A percentile compares a stretch with the other conserved stretches of the same genome.
These are phyloP conservation scores for Mycena rebaudengoi DNA, from an alignment of 768 basidiomycete species.

Conservation along the genomic window DNA sequence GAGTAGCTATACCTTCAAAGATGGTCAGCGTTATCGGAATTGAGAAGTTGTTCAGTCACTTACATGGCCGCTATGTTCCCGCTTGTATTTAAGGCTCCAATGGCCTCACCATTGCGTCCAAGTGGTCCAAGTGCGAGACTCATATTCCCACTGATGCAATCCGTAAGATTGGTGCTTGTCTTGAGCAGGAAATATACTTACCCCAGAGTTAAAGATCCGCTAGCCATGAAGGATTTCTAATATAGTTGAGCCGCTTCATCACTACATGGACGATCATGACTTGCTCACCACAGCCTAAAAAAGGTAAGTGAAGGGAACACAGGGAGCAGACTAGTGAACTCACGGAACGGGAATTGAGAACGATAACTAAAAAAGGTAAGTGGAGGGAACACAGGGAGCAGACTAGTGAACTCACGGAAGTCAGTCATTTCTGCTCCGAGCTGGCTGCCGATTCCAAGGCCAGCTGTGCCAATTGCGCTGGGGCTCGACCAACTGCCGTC, in stretches of 20 bases:
- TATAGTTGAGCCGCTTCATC: constrained; percentile 3
- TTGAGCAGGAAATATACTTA: neutral
- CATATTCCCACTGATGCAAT: constrained; percentile 68
- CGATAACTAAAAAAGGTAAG: too few relatives aligned
- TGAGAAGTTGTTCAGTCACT: constrained; percentile 16
- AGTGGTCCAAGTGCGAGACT: constrained; percentile 91
- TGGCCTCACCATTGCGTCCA: constrained; percentile 94
- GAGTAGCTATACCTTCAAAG: constrained; percentile 82
- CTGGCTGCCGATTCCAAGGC: constrained; percentile 88
- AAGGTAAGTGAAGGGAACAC: too few relatives aligned
- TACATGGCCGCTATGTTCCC: constrained; percentile 94
- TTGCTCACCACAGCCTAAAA: constrained; percentile 38
- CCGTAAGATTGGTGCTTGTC: neutral
- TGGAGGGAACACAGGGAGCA: too few relatives aligned
- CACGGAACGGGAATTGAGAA: constrained; percentile 85
- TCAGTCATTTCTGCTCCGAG: constrained; percentile 90
- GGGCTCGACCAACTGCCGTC: constrained; percentile 95
- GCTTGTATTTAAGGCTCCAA: constrained; percentile 80
- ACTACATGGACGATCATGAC: neutral
- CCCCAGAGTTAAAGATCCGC: constrained; percentile 89
- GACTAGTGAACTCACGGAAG: too few relatives aligned
- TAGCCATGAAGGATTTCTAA: constrained; percentile 90
- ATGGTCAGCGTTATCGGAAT: constrained; percentile 4
- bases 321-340: too few relatives aligned
- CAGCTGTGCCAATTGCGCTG: constrained; percentile 93